Evolutionary conservation across 768 basidiomycete species (phyloP).

Genomic region (Podaxis sp.): DNA sequence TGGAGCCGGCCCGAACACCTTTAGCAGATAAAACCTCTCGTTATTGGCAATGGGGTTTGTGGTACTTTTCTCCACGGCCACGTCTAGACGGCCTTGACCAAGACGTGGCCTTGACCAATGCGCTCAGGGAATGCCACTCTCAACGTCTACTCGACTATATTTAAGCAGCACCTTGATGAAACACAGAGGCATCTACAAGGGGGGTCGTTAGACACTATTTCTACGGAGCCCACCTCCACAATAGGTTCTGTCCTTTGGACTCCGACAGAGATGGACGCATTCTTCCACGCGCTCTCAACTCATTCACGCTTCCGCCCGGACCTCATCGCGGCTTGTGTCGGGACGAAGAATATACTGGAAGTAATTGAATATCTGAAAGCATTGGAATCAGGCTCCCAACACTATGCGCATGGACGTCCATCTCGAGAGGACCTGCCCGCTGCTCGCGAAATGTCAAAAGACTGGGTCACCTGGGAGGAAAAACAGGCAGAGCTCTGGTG

Average conservation of each 20-base stretch:
- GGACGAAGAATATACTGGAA: conserved; percentile 61
- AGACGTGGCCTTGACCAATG: background rate
- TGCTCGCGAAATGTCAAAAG: conserved; percentile 58
- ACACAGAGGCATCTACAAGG: background rate
- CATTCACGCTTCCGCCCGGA: conserved; percentile 75
- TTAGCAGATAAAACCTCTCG: background rate
- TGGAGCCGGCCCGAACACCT: background rate
- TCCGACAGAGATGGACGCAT: conserved; percentile 54
- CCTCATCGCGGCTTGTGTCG: conserved; percentile 64
- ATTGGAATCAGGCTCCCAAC: conserved; percentile 34
- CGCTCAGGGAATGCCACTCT: background rate
- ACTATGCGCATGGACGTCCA: conserved; percentile 31
- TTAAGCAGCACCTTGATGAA: background rate
- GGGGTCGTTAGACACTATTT: background rate
- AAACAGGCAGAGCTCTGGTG: conserved; percentile 26
- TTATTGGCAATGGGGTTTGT: no score
- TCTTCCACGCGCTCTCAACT: conserved; percentile 68
- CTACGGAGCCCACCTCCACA: background rate
- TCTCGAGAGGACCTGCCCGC: conserved; percentile 59
- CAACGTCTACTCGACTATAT: background rate
- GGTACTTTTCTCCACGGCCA: no score
- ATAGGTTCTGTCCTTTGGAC: conserved; percentile 50
- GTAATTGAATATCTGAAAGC: conserved; percentile 63
- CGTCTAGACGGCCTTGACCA: no score
- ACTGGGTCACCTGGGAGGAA: conserved; percentile 49